Base-by-base conservation (phyloP, 768 basidiomycete species). In the Tylopilus plumbeoviolaceoides region DNA sequence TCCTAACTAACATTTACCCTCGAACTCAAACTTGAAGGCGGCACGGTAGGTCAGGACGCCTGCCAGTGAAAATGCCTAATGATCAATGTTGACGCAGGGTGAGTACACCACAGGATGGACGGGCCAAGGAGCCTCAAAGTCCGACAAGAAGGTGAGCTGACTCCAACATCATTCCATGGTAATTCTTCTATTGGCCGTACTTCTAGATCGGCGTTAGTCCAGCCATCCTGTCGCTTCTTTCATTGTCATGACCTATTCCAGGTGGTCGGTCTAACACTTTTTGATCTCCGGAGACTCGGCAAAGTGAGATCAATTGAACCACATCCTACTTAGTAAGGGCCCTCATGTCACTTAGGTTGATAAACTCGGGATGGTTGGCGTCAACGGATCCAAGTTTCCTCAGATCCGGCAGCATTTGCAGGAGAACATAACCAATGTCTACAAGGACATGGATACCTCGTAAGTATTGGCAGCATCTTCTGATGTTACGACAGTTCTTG, bases 81-180 rank as follows among this genome's bases (percentile, higher is more conserved):
- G 21, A 39, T 47, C 48, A 33, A 52, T 33, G 30, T 33, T n/a
- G 20, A 35, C 23, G 4, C 48, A 81, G 83, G 89, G 90, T 40
- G 91, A 95, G 75, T 95, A 95, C 68, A 95, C 93, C 56, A 95
- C 93, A 47, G 93, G 94, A 67, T 95, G 90, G 89, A 92, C 90
- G 10, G 84, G 83, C 12, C 82, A 87, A 35, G 93, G 93, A n/a
- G 91, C 89, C 40, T 95, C 92, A 15, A 91, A 85, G 64, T 95
- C 92, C 6, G 94, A 95, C 73, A 95, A 95, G 74, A 97, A 93
- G 79, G 91, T 88, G 51, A 50, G 74, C 51, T 12, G 38, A 50
- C 38, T 7, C n/a, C 5, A 12, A n/a, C 38, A 18, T 6, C 28
- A 4, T 41, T 28, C 20, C 6, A 9, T 38, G 8, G 12, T 38